Evolutionary conservation across 1,284 basidiomycete genomes (phyloP), one percentile per base, ranked within the genome.

Genomic region (Veloporphyrellus conicus): DNA sequence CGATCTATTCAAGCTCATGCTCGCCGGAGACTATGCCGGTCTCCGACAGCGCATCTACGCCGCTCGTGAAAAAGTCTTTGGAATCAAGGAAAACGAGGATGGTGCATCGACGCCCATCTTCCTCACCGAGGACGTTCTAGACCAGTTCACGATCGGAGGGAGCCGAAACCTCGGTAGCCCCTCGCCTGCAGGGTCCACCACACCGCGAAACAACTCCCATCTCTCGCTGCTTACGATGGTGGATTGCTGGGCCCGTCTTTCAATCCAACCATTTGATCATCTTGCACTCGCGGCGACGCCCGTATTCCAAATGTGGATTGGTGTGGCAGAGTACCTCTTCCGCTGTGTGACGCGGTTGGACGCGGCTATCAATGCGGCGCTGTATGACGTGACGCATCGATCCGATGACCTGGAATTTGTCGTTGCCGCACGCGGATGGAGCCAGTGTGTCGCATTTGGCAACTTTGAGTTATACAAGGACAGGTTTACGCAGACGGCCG

Each of bases 221-320:
- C 81, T 99, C 45, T 87, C 92, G 9, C 75, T 99, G n/a, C 79
- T 99, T 37, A 93, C 94, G 15, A 99, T 99, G 90, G 96, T 98
- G 28, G 96, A 99, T 69, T 96, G 92, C 64, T 99, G 95, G 96
- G 86, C 91, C 10, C 78, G 81, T 40, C 81, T 98, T 45, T 75
- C 75, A 5, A 93, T 98, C 64, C 81, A 90, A 48, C 96, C 95
- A 0, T 97, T 92, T 64, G 82, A 83, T 34, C 93, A 99, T 71
- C 83, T 99, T 50, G 81, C 89, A 22, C 81, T 99, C 35, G 95
- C 95, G 0, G 95, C 94, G 6, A 99, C 95, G 3, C 95, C 96
- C 0, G 81, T 98, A 43, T 99, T 99, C 71, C 82, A 93, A 43
- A 78, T 98, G 56, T 98, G 96, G 89, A 90, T 99, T 47, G 96